Conservation (phyloP, 352 stramenopile species). For the Pythium volutum region DNA sequence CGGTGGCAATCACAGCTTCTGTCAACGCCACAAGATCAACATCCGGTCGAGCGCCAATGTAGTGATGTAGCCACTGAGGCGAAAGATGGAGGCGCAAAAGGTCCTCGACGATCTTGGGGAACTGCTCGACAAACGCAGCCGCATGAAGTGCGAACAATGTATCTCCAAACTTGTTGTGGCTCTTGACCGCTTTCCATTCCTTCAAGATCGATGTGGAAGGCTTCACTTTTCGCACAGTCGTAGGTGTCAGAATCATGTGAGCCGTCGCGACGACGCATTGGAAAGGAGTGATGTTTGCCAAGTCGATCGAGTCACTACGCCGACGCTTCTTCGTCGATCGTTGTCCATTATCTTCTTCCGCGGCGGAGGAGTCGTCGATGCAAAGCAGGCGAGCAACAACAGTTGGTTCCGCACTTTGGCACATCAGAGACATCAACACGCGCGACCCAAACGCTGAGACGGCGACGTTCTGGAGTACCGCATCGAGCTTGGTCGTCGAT, state of each 20-base stretch:
- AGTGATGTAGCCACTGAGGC: slow-evolving; percentile 44
- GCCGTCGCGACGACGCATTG: slow-evolving; percentile 10
- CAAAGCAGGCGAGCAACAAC: slow-evolving; percentile 3
- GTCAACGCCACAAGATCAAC: slow-evolving; percentile 40
- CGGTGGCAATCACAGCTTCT: not conserved
- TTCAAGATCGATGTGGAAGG: not conserved
- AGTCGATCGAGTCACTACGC: slow-evolving; percentile 18
- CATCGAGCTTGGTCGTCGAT: slow-evolving; percentile 12
- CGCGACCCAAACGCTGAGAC: slow-evolving; percentile 21
- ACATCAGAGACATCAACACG: slow-evolving; percentile 19
- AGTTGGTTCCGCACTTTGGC: slow-evolving; percentile 3
- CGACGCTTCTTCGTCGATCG: slow-evolving; percentile 23
- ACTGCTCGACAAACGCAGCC: slow-evolving; percentile 7
- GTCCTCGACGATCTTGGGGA: slow-evolving; percentile 17
- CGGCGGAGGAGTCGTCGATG: not conserved
- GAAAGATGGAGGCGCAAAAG: slow-evolving; percentile 20
- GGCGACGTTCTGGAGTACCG: not conserved
- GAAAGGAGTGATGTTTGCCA: slow-evolving; percentile 6
- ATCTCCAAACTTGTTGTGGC: slow-evolving; percentile 1
- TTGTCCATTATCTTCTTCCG: not conserved
- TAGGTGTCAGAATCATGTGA: slow-evolving; percentile 7
- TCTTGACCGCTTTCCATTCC: slow-evolving; percentile 8
- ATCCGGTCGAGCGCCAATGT: slow-evolving; percentile 42
- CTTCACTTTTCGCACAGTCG: not conserved
- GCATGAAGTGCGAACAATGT: slow-evolving; percentile 6